Evolutionary conservation across 148 eudicot genomes (phyloP), one percentile per base, ranked within the genome.

Genomic region (Suaeda aralocaspica): DNA sequence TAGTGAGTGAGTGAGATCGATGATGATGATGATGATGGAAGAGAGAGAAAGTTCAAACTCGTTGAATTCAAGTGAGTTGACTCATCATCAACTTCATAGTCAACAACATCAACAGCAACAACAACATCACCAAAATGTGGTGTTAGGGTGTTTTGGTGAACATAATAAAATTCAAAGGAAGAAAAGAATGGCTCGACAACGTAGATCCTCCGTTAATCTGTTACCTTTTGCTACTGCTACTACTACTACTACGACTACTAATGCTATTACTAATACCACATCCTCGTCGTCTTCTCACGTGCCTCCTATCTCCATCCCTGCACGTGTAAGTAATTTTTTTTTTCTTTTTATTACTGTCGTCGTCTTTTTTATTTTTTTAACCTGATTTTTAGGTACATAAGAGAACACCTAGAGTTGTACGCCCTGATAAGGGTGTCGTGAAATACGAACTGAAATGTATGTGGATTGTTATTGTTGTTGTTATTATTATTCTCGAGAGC

Each of bases 261-360:
- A 49, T 15, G 50, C 57, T 5, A 11, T 64, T 21, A 14, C 74
- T 2, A 33, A 71, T 11, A 9, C 80, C 49, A 55, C 28, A 36
- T 19, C 60, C n/a, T n/a, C n/a, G n/a, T n/a, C n/a, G n/a, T n/a
- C n/a, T 55, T 60, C 79, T 6, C 80, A 81, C 84, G 81, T 80
- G 84, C 82, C 72, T 8, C 29, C 80, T 55, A 76, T 67, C 64
- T 33, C 76, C 34, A 69, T 78, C 21, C 75, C 83, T 81, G 65
- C 85, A 80, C 91, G 89, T 78, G 81, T 78, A 78, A 78, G 81
- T 64, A 30, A 62, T 22, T 24, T 33, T 33, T 15, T 21, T 19
- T 19, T 29, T 48, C 59, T 63, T 22, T 49, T 22, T 49, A 18
- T 49, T 2, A 49, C 53, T 6, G 3, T 9, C 34, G 34, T 29